Conservation (phyloP, 345 rosid species). For the Mallotus nudiflorus region DNA sequence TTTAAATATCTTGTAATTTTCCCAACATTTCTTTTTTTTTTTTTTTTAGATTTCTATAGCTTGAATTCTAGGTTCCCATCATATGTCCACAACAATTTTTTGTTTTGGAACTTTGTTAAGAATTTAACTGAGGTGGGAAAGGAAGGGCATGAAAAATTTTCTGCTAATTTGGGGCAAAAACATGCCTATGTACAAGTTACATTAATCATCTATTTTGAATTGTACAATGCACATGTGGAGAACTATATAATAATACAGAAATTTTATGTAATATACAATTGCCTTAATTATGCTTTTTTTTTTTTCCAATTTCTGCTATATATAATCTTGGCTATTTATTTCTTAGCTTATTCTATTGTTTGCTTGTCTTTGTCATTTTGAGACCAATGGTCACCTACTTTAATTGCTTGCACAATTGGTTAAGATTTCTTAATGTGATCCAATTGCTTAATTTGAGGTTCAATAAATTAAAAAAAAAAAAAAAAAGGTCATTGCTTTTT, state of each 20-base stretch:
- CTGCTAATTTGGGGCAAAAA: background rate
- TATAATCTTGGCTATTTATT: background rate
- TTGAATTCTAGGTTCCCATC: background rate
- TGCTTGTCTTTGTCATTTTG: background rate
- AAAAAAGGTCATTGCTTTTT: too few species aligned
- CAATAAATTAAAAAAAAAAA: too few species aligned
- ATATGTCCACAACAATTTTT: background rate
- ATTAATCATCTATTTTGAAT: constrained; percentile 6
- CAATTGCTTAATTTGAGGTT: too few species aligned
- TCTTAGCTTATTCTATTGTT: background rate
- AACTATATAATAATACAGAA: constrained; percentile 1
- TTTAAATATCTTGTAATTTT: background rate
- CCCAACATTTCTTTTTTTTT: background rate
- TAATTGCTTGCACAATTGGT: background rate
- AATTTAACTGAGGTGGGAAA: background rate
- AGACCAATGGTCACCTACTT: background rate
- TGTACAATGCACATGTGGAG: constrained; percentile 12
- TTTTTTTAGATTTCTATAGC: background rate
- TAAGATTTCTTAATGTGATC: background rate
- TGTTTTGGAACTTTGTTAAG: background rate
- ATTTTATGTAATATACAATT: background rate
- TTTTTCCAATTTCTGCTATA: background rate
- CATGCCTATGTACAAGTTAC: constrained; percentile 1
- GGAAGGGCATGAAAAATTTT: background rate
- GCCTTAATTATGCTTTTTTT: background rate